A percentile compares a stretch with the other conserved stretches of the same genome.
Conservation (phyloP, 306 rosid species). For the Dryas alaskensis region DNA sequence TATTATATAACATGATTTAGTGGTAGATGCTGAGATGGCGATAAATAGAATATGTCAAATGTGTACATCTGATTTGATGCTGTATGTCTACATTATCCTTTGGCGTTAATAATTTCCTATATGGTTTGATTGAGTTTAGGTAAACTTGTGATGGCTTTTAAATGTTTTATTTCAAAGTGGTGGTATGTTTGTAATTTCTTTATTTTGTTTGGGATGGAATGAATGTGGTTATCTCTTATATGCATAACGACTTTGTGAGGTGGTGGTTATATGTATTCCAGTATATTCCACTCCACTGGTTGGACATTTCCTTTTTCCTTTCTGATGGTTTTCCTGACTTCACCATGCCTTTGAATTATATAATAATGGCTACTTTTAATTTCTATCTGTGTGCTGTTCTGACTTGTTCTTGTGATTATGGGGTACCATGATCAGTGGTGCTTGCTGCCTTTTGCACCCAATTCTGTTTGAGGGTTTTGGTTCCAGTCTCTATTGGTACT, state of each 20-base stretch:
- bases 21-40: background rate
- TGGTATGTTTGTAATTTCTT: background rate
- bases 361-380: background rate
- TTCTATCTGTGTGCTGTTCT: background rate
- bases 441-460: no score
- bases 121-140: background rate
- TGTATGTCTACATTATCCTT: background rate
- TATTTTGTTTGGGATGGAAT: background rate
- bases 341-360: background rate
- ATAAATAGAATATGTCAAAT: background rate
- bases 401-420: background rate
- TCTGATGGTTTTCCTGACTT: background rate
- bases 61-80: background rate
- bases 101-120: background rate
- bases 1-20: constrained; percentile 1
- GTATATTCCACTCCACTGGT: background rate
- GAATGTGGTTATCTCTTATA: background rate
- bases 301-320: background rate
- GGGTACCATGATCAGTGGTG: no score
- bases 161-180: background rate
- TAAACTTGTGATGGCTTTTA: background rate
- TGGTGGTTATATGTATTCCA: background rate
- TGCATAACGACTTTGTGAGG: background rate
- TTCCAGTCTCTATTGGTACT: no score
- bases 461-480: no score